These are phyloP conservation scores for Penicillium malachiteum DNA, from an alignment of 495 filamentous ascomycete species.

Conservation along the genomic window DNA sequence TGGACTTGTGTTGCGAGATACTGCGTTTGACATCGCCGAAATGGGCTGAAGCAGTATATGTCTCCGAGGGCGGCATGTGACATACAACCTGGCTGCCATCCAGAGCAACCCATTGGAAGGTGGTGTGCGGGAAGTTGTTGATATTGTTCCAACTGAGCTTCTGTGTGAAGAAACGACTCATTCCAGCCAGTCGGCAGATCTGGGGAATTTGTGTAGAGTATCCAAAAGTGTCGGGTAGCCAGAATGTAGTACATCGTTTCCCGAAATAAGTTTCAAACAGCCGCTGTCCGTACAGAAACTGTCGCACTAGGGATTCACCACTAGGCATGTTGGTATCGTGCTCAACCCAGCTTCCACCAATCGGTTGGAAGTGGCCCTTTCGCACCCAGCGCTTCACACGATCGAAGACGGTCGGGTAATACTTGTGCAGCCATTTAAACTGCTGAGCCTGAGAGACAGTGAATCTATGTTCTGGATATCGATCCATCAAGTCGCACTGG, in stretches of 20 bases:
- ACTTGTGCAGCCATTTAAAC: slow-evolving; percentile 91
- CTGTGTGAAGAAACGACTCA: slow-evolving; percentile 95
- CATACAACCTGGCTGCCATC: slow-evolving; percentile 96
- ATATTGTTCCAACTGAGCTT: slow-evolving; percentile 98
- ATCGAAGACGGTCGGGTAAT: slow-evolving; percentile 85
- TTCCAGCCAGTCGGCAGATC: slow-evolving; percentile 84
- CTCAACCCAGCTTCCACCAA: slow-evolving; percentile 98
- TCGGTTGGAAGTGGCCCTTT: slow-evolving; percentile 86
- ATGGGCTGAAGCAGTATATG: slow-evolving; percentile 90
- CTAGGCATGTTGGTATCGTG: slow-evolving; percentile 97
- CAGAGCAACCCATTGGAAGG: slow-evolving; percentile 94
- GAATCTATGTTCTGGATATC: slow-evolving; percentile 93
- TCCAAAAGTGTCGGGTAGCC: slow-evolving; percentile 96
- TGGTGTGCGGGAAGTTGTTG: slow-evolving; percentile 97
- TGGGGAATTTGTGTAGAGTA: slow-evolving; percentile 95
- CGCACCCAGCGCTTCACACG: slow-evolving; percentile 88
- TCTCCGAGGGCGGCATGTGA: slow-evolving; percentile 93
- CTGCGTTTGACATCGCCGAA: slow-evolving; percentile 94
- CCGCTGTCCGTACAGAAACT: slow-evolving; percentile 91
- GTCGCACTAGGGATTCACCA: slow-evolving; percentile 90
- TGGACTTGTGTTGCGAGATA: slow-evolving; percentile 88
- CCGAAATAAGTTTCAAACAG: slow-evolving; percentile 95
- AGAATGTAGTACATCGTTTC: slow-evolving; percentile 85
- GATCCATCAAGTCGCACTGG: slow-evolving; percentile 90
- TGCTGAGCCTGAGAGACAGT: slow-evolving; percentile 91